These are phyloP conservation scores for Acanthamoeba quina DNA, from an alignment of 208 protist species.

Conservation along the genomic window DNA sequence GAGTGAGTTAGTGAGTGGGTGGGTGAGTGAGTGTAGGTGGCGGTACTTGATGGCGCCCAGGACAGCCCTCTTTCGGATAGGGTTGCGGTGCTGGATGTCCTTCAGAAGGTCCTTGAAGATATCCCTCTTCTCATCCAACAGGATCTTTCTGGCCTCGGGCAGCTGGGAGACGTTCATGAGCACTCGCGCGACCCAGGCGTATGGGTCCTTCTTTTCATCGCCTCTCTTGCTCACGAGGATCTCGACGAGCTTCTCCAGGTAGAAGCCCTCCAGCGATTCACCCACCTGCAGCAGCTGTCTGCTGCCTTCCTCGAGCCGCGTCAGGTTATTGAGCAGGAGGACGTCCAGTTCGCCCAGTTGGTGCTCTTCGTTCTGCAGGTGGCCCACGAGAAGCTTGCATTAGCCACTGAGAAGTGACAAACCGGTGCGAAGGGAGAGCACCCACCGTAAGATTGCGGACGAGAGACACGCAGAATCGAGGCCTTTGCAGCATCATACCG, in stretches of 20 bases:
- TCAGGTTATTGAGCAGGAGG: constrained; percentile 67
- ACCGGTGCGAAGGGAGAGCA: not conserved
- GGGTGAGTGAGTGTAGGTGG: not conserved
- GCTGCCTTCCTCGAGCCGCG: constrained; percentile 54
- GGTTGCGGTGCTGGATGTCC: constrained; percentile 54
- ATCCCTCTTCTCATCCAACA: constrained; percentile 32
- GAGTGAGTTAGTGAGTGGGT: not conserved
- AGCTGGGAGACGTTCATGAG: constrained; percentile 65
- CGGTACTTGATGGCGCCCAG: constrained; percentile 52
- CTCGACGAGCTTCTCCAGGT: constrained; percentile 59
- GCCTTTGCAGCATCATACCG: not conserved
- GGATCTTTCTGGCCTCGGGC: not conserved
- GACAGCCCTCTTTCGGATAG: constrained; percentile 37
- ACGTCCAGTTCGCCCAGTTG: constrained; percentile 60
- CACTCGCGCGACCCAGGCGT: constrained; percentile 23
- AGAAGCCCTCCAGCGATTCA: constrained; percentile 63
- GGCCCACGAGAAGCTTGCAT: not conserved
- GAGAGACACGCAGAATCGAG: constrained; percentile 21
- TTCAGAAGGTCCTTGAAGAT: constrained; percentile 58
- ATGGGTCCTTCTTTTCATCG: constrained; percentile 67
- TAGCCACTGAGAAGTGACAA: not conserved
- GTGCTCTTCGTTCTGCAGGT: constrained; percentile 47
- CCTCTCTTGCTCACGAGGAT: constrained; percentile 53
- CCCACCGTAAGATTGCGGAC: constrained; percentile 57
- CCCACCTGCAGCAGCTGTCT: constrained; percentile 69